Evolutionary conservation across 2,329 filamentous ascomycete genomes (phyloP).

Genomic region (Monosporascus sp.): DNA sequence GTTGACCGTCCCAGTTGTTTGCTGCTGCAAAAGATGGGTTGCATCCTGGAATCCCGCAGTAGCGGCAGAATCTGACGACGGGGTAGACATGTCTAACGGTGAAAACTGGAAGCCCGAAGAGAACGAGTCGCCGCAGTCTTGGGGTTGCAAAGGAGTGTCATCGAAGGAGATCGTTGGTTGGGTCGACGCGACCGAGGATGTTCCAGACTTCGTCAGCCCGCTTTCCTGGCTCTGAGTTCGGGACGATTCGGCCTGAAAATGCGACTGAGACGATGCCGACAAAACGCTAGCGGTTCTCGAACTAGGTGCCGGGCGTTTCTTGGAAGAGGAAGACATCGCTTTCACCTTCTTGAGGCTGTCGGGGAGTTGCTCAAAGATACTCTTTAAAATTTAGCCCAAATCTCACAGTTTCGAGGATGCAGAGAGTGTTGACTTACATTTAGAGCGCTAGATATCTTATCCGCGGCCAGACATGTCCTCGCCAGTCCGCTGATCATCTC

Average conservation of each 20-base stretch:
- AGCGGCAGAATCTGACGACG: conserved; percentile 18
- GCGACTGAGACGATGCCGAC: conserved; percentile 20
- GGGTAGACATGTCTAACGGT: conserved; percentile 16
- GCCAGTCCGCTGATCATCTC: conserved; percentile 76
- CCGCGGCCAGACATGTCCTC: conserved; percentile 80
- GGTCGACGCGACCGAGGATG: conserved; percentile 13
- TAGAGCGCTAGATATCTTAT: conserved; percentile 74
- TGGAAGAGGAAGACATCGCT: conserved; percentile 35
- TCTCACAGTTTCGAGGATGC: conserved; percentile 8
- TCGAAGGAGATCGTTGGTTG: conserved; percentile 11
- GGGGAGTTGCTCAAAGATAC: conserved; percentile 78
- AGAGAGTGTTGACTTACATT: conserved; percentile 48
- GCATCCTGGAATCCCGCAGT: conserved; percentile 22
- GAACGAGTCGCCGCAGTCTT: conserved; percentile 15
- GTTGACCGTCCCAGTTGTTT: conserved; percentile 28
- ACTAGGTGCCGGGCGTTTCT: conserved; percentile 52
- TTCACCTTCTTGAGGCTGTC: conserved; percentile 56
- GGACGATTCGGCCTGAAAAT: conserved; percentile 19
- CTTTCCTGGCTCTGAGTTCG: conserved; percentile 9
- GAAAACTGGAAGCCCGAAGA: conserved; percentile 18
- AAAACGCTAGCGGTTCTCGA: conserved; percentile 26
- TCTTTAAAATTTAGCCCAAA: conserved; percentile 39
- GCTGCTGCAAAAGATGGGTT: conserved; percentile 18
- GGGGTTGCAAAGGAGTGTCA: conserved; percentile 12
- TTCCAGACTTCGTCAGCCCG: conserved; percentile 14